Evolutionary conservation across 2,329 filamentous ascomycete species (phyloP), one percentile per base, ranked within the genome.

Genomic region (Colletotrichum caudatum): DNA sequence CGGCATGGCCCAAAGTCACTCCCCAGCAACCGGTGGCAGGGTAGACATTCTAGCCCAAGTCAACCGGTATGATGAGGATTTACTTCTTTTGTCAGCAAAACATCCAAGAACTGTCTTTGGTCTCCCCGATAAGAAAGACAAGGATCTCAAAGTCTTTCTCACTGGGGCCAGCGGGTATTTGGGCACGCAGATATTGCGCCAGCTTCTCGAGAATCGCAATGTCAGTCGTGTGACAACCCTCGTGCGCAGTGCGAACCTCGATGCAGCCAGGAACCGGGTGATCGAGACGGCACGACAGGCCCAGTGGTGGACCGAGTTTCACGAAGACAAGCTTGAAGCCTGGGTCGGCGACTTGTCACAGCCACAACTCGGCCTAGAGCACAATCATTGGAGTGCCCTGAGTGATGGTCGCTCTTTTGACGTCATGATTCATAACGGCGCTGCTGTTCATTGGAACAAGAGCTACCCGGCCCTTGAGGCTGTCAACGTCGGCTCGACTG

Each of bases 401-500:
- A 12, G 37, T 0, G 67, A 70, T 16, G 48, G 64, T 9, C 33
- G 1, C 3, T 48, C 64, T 0, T 48, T 67, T 11, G 56, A 70
- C 8, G 29, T 57, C 20, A 3, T 70, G 1, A 56, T 70, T 1
- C 67, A 70, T 18, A 70, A 67, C 14, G 67, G 64, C 5, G 67
- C 67, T 6, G n/a, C 57, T 4, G 67, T 70, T 4, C 56, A 70
- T 4, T 70, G 67, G 67, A 70, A 68, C 56, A 70, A 67, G 23
- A 67, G 67, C 56, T 70, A 70, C 5, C 37, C 64, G 3, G 64
- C 48, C 7, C 20, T 70, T 0, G 67, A 70, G 37, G 48, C 67
- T 0, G 67, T 70, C 2, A 70, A 70, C 39, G 64, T 70, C 1
- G 35, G 14, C 9, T 67, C 67, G 14, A 67, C 67, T 3, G 44